Base-by-base conservation (phyloP, 1,284 basidiomycete genomes). In the Ganoderma lingzhi region DNA sequence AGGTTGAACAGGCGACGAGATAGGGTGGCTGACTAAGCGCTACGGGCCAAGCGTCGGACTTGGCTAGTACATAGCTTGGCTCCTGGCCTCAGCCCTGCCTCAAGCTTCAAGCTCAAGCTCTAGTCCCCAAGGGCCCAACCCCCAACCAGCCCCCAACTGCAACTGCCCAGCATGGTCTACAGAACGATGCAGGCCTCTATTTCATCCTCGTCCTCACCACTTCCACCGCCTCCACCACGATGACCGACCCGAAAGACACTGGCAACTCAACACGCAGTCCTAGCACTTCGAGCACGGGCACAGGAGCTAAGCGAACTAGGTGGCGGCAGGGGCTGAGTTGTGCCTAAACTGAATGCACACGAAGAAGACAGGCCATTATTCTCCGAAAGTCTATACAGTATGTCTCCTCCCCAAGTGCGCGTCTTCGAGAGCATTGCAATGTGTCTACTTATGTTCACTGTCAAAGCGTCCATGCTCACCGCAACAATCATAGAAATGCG, bases 291-390 rank as follows among this genome's bases (percentile, higher is more conserved):
- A 60, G 65, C 17, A 59, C 59, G 15, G 77, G 77, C 28, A 77
- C 42, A 44, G 42, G 42, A 66, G 73, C 71, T 59, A 79, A 79
- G 63, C 77, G 76, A 66, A 78, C 75, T 15, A 55, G 78, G 17
- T 62, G 73, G 35, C 69, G 78, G 45, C 76, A 79, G 62, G 81
- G 86, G 59, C 78, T 87, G 45, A 87, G 85, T 74, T 88, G 87
- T 71, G 84, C 87, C 12, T 23, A 23, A 23, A 23, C 23, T 23
- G 86, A 87, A 74, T 88, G 87, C 73, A 86, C 87, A 2, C 86
- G 86, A 74, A 80, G 86, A 63, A 79, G 86, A 67, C 86, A 87
- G 80, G 87, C 86, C 72, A 71, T 80, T 63, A 32, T 17, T 30
- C 9, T 41, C 39, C 39, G 39, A 41, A 35, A 35, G 35, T 35